phyloP scores from a whole-genome alignment of 192 early-diverging fungal species.

The Podila verticillata region DNA sequence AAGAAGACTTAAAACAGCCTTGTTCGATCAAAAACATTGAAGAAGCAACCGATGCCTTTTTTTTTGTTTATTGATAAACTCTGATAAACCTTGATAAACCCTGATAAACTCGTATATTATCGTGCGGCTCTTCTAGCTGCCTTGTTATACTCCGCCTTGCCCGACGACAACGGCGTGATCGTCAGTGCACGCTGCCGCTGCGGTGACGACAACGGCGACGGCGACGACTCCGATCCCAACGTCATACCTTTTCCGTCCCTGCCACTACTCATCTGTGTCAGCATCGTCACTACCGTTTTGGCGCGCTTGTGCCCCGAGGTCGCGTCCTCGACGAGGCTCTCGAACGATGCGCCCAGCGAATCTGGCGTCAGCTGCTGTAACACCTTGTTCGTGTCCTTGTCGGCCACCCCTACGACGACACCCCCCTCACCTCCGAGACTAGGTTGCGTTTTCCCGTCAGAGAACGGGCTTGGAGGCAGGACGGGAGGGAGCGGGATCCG shows the following conservation, averaged over 20 bases:
- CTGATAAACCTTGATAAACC: no score
- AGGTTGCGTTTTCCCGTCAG: background rate
- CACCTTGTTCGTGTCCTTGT: background rate
- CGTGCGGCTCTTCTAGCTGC: no score
- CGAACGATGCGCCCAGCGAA: background rate
- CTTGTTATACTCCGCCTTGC: no score
- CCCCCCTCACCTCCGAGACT: background rate
- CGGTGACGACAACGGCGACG: background rate
- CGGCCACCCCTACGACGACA: background rate
- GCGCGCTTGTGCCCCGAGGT: background rate
- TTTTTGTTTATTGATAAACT: no score
- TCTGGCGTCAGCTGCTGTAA: background rate
- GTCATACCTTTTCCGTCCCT: background rate
- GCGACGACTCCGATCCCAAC: background rate
- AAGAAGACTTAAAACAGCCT: no score
- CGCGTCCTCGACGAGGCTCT: background rate
- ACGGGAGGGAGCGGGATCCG: constrained; percentile 11
- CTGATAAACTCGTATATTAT: no score
- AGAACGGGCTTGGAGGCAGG: constrained; percentile 6
- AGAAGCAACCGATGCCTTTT: no score
- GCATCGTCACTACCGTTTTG: background rate
- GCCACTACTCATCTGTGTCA: background rate
- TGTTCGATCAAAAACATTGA: no score
- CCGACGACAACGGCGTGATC: background rate
- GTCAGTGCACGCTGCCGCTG: constrained; percentile 18